Conservation (phyloP, 2,329 filamentous ascomycete genomes). For the Pezicula carpinea region DNA sequence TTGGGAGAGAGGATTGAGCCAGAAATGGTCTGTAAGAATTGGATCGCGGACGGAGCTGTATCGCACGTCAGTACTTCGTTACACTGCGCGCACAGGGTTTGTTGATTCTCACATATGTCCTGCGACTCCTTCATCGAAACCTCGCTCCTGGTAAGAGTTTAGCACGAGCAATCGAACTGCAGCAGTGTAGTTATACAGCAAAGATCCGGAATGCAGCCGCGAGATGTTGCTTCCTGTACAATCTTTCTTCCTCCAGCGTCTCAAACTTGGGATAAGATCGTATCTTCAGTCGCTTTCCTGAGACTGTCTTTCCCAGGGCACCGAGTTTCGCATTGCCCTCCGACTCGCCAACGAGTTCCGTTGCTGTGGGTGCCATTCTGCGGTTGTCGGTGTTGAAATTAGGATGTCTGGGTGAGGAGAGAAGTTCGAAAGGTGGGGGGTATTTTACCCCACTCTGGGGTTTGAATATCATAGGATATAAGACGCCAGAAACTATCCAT, state of each 20-base stretch:
- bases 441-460: too few relatives aligned
- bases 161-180: neutral
- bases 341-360: conserved; percentile 30
- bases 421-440: too few relatives aligned
- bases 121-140: conserved; percentile 36
- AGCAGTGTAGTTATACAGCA: neutral
- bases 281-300: conserved; percentile 40
- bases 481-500: too few relatives aligned
- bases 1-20: conserved; percentile 27
- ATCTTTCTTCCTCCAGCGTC: conserved; percentile 18
- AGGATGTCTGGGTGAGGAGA: neutral
- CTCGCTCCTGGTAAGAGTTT: conserved; percentile 18
- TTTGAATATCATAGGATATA: too few relatives aligned
- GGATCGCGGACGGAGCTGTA: conserved; percentile 18
- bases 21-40: conserved; percentile 9
- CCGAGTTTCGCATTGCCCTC: conserved; percentile 36
- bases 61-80: too few relatives aligned
- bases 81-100: too few relatives aligned
- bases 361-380: conserved; percentile 33
- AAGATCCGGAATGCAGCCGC: conserved; percentile 21
- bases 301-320: conserved; percentile 40
- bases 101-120: conserved; percentile 32
- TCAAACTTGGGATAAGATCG: conserved; percentile 34
- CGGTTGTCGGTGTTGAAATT: neutral
- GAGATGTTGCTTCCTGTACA: conserved; percentile 24